Base-by-base conservation (phyloP, 176 grass and related monocot species). In the Oryza brachyantha region DNA sequence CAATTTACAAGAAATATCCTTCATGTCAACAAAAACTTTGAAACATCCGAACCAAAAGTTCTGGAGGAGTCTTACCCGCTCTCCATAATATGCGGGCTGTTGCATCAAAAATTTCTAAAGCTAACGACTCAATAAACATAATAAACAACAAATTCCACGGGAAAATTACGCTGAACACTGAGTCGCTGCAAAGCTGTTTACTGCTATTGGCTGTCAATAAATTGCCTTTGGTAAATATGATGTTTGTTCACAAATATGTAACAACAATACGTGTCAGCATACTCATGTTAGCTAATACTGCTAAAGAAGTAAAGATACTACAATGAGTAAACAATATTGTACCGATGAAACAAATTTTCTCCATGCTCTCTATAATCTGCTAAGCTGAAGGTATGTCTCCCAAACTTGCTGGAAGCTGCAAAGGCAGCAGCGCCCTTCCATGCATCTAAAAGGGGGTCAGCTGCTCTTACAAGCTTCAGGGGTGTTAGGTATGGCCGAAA, bases 351-450 rank as follows among this genome's bases (percentile, higher is more conserved):
- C 79, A 89, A 79, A 79, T 72, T 84, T 75, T 99, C 92, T 0
- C 96, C 96, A 40, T 93, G 91, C 81, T 99, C 96, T 42, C 81
- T 84, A 65, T 95, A 99, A 86, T 99, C 96, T 70, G 88, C 80
- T 43, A 95, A 68, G 57, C 55, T 99, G 80, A 99, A 90, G 5
- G 86, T 91, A 27, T 95, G 92, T 21, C 54, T 85, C 39, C 79
- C 57, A 73, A 95, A 99, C 21, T 69, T 69, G 48, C 64, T 64
- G 17, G 96, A 99, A 16, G 80, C 70, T 0, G 90, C 96, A 34
- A 87, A 95, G 10, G 80, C 63, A 2, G 92, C 79, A 8, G 92
- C 96, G n/a, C 92, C 96, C 39, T 81, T 88, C 96, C 96, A 99
- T 28, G 92, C 92, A 24, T 99, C 96, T 31, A 91, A 72, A 64